Evolutionary conservation across 257 asterid species (phyloP).

Genomic region (Scutellaria minor): DNA sequence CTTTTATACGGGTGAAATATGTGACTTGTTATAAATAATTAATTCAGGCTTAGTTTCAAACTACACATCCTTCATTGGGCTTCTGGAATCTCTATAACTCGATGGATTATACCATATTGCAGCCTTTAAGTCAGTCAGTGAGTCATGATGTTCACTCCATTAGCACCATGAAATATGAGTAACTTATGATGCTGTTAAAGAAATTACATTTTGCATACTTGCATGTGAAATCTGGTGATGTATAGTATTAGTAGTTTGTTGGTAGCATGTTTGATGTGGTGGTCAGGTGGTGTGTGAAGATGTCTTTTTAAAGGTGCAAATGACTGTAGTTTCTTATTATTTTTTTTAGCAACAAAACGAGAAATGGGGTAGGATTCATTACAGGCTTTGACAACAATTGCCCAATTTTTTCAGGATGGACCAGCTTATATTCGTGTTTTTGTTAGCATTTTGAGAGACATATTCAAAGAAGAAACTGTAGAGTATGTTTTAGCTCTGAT

Average conservation of each 20-base stretch:
- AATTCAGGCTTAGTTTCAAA: background rate
- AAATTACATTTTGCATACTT: background rate
- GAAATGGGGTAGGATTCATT: background rate
- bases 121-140: background rate
- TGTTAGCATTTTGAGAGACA: slow-evolving; percentile 80
- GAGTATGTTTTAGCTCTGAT: slow-evolving; percentile 86
- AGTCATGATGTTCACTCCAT: slow-evolving; percentile 5
- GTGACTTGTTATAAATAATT: background rate
- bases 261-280: slow-evolving; percentile 29
- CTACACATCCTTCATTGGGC: background rate
- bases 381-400: slow-evolving; percentile 24
- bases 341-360: background rate
- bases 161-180: slow-evolving; percentile 8
- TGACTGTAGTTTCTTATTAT: background rate
- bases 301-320: slow-evolving; percentile 14
- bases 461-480: slow-evolving; percentile 84
- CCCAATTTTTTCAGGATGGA: slow-evolving; percentile 71
- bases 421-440: slow-evolving; percentile 77
- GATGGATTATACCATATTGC: background rate
- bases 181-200: background rate
- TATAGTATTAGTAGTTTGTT: slow-evolving; percentile 22
- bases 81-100: background rate
- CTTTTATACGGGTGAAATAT: background rate
- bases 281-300: slow-evolving; percentile 28
- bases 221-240: background rate